Evolutionary conservation across 495 filamentous ascomycete genomes (phyloP).

Genomic region (Penicillium canariense): DNA sequence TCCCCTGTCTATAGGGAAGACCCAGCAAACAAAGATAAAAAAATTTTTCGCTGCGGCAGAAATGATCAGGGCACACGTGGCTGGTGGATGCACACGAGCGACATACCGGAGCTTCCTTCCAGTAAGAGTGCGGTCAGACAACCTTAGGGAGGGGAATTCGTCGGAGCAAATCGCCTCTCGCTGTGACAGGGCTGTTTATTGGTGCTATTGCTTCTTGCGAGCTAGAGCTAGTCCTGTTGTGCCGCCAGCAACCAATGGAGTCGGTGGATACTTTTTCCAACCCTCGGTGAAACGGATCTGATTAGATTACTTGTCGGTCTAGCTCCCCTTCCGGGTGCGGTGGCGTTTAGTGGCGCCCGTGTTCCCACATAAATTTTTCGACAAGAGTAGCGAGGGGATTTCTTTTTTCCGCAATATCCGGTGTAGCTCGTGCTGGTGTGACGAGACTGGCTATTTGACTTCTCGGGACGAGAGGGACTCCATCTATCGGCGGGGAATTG

Average conservation of each 20-base stretch:
- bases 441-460: neutral
- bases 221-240: neutral
- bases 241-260: neutral
- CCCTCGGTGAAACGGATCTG: neutral
- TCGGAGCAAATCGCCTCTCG: neutral
- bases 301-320: conserved; percentile 1
- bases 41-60: neutral
- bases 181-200: neutral
- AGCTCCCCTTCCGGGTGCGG: neutral
- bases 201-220: too few species aligned
- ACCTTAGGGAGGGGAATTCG: neutral
- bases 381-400: neutral
- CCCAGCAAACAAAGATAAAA: neutral
- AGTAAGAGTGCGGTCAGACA: neutral
- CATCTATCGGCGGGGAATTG: neutral
- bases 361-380: neutral
- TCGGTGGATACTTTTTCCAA: neutral
- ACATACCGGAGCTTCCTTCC: neutral
- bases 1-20: neutral
- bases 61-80: neutral
- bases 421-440: neutral
- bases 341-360: neutral
- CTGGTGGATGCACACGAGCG: neutral
- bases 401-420: neutral
- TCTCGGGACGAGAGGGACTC: neutral